Percentiles rank a stretch among this genome's conserved stretches.
Conservation (phyloP, 495 filamentous ascomycete species). For the Neohortaea acidophila region DNA sequence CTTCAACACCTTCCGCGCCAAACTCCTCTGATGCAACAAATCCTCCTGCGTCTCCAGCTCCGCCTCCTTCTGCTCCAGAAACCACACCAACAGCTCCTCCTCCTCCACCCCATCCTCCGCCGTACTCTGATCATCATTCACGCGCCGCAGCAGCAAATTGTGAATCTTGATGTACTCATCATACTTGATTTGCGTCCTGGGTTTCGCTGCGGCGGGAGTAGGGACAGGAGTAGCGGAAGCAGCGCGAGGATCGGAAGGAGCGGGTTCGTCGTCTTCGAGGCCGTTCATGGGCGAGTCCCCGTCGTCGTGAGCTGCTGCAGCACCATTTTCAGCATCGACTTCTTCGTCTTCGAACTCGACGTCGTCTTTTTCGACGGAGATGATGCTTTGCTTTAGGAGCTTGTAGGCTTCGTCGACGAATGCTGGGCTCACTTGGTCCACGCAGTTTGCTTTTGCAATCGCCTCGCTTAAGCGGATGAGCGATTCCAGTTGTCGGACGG, state of each 20-base stretch:
- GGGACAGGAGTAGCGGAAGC: constrained; percentile 27
- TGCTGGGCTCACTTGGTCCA: constrained; percentile 68
- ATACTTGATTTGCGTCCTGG: constrained; percentile 81
- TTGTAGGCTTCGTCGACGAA: constrained; percentile 88
- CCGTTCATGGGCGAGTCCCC: constrained; percentile 57
- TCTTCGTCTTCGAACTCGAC: constrained; percentile 88
- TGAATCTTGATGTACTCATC: constrained; percentile 88
- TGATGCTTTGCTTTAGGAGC: constrained; percentile 81
- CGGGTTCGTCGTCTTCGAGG: constrained; percentile 21
- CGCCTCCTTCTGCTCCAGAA: constrained; percentile 81
- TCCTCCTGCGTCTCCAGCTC: constrained; percentile 71
- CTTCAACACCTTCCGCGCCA: constrained; percentile 82
- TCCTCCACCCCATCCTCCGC: constrained; percentile 80
- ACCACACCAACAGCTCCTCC: constrained; percentile 77
- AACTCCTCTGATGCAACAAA: constrained; percentile 52
- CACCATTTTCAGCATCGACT: constrained; percentile 27
- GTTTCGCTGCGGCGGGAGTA: constrained; percentile 28
- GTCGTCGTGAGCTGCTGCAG: constrained; percentile 32
- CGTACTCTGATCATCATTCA: constrained; percentile 59
- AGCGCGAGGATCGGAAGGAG: constrained; percentile 24
- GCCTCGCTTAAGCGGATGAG: constrained; percentile 90
- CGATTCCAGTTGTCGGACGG: constrained; percentile 86
- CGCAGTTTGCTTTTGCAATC: constrained; percentile 92
- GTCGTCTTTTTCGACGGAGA: constrained; percentile 95
- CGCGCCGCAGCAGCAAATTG: constrained; percentile 63